Conservation (phyloP, 805 yeast species). For the Clavispora phyllophila region DNA sequence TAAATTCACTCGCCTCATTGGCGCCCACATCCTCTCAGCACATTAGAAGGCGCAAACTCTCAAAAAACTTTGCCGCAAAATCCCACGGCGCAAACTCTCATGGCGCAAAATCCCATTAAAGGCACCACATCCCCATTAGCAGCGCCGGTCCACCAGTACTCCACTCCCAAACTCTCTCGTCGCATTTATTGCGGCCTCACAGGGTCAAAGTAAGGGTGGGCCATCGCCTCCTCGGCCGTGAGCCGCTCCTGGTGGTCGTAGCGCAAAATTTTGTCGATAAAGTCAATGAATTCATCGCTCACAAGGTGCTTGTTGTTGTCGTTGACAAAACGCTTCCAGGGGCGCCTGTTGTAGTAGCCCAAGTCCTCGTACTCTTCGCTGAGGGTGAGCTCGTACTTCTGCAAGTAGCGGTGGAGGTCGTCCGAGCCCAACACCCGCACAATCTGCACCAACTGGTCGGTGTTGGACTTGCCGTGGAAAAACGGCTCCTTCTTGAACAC, state of each 20-base stretch:
- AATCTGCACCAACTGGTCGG: conserved; percentile 87
- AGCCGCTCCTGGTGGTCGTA: conserved; percentile 86
- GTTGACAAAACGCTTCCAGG: conserved; percentile 61
- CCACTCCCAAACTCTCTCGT: too few relatives aligned
- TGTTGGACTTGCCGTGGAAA: conserved; percentile 86
- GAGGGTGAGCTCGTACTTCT: conserved; percentile 63
- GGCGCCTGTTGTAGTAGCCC: conserved; percentile 61
- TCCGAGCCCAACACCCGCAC: conserved; percentile 85
- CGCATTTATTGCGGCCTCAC: conserved; percentile 9
- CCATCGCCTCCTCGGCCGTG: conserved; percentile 87
- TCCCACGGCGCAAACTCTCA: too few relatives aligned
- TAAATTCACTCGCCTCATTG: too few relatives aligned
- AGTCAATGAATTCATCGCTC: conserved; percentile 55
- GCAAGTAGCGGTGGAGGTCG: conserved; percentile 59
- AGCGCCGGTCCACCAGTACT: too few relatives aligned
- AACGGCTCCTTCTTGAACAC: conserved; percentile 87
- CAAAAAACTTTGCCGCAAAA: too few relatives aligned
- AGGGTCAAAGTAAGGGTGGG: conserved; percentile 58
- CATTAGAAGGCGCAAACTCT: too few relatives aligned
- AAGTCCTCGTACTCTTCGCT: conserved; percentile 77
- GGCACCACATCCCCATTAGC: too few relatives aligned
- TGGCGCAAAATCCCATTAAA: too few relatives aligned
- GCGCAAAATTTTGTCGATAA: conserved; percentile 66
- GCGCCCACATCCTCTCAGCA: too few relatives aligned
- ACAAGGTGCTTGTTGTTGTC: conserved; percentile 48